Evolutionary conservation across 2,329 filamentous ascomycete genomes (phyloP), one percentile per base, ranked within the genome.

Genomic region (Monosporascus sp.): DNA sequence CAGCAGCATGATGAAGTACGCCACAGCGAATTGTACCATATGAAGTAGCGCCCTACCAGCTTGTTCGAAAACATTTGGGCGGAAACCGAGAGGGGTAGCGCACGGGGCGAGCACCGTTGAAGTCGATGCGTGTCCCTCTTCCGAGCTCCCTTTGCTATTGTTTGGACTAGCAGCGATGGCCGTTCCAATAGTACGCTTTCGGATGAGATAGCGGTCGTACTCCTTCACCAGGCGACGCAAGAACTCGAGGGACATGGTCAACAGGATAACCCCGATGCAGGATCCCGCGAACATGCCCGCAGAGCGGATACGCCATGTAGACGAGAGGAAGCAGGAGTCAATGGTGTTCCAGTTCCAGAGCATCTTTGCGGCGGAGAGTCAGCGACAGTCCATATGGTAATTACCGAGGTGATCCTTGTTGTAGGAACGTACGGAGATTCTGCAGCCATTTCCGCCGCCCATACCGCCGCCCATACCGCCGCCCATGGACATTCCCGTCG

Each of bases 291-390:
- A 93, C 79, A 87, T 87, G 68, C 80, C 85, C 3, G 70, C 72
- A 24, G 85, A 86, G 17, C 74, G 85, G 68, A 93, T 80, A 64
- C 84, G 84, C 89, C 89, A 94, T 22, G 78, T 76, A 7, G 67
- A 62, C 24, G 86, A 73, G 64, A 94, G 79, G 77, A 94, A 93
- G 71, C 85, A 90, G 20, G 85, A 72, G 66, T 88, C 84, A 65
- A 88, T 74, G 3, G 85, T 87, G 68, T 88, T 78, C 86, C 86
- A 89, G 69, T 91, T 91, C 86, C 87, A 90, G 41, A 89, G 74
- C 88, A 91, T 91, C 86, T 89, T 53, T 7, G 19, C 2, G 1
- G 11, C 38, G 27, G 19, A 20, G 9, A 45, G 45, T 16, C 37
- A 3, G 1, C 40, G 14, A 49, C 22, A 58, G 55, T 60, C 55